Base-by-base conservation (phyloP, 208 protist species). In the Acanthamoeba culbertsoni region DNA sequence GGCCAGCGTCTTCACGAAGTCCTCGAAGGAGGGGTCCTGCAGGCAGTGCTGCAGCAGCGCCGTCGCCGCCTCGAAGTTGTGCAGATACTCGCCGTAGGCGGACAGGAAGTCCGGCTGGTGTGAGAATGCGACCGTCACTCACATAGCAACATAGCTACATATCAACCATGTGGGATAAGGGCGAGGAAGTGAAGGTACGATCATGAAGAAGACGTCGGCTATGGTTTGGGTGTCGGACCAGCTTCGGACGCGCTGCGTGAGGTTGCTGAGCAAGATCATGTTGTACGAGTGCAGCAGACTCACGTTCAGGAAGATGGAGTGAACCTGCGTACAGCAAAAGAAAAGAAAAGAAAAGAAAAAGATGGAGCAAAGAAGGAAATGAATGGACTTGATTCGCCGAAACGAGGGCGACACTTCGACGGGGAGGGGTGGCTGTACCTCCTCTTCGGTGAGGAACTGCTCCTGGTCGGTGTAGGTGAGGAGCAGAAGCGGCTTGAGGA, bases 281-380 rank as follows among this genome's bases (percentile, higher is more conserved):
- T 92, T 71, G 88, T 92, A 79, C 46, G 88, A 55, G 37, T 63
- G 48, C n/a, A 92, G 88, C 40, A 92, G 45, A 31, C 63, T 46
- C 7, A 92, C n/a, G 42, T 92, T 92, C 57, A 92, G 88, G 88
- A 92, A 92, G 45, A 92, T 79, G 18, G 63, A 82, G 26, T 92
- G 88, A n/a, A 90, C 7, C 79, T 89, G 79, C 8, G 48, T 23
- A 2, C 53, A 18, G 2, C 26, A 62, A 7, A 63, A 28, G 1
- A 23, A 33, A 28, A 63, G 55, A 2, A 23, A 62, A 23, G 16
- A 23, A 62, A n/a, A 62, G 53, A 20, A n/a, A 62, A n/a, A 65
- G n/a, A 37, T 37, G 59, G 28, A 23, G 26, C 65, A 35, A 5
- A 8, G 35, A 86, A 86, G 43, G 75, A 28, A 86, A 53, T 63